Evolutionary conservation across 164 flowering plant species (phyloP).

Genomic region (Stephania cephalantha): DNA sequence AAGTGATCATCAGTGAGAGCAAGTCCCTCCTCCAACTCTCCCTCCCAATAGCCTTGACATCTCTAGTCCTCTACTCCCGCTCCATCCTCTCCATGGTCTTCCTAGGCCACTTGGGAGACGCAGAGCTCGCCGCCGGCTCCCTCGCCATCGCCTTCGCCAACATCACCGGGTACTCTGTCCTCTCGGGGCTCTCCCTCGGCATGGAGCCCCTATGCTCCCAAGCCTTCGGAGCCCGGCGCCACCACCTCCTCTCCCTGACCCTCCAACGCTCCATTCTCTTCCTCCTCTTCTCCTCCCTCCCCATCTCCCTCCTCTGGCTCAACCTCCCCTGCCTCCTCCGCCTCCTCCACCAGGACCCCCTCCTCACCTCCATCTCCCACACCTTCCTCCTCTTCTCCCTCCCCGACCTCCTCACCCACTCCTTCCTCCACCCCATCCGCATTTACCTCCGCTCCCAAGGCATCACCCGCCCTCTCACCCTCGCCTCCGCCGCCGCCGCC

Average conservation of each 20-base stretch:
- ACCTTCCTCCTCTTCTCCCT: constrained; percentile 56
- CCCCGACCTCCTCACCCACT: constrained; percentile 71
- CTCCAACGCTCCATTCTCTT: constrained; percentile 70
- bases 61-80: constrained; percentile 67
- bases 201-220: constrained; percentile 94
- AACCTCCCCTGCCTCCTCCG: constrained; percentile 43
- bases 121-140: constrained; percentile 74
- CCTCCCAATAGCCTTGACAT: constrained; percentile 67
- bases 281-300: constrained; percentile 53
- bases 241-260: constrained; percentile 53
- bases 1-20: constrained; percentile 27
- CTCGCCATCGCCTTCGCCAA: constrained; percentile 87
- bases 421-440: constrained; percentile 81
- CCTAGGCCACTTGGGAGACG: constrained; percentile 72
- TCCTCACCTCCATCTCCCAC: constrained; percentile 49
- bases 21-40: constrained; percentile 53
- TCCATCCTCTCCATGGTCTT: constrained; percentile 82
- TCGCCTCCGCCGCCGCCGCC: constrained; percentile 55
- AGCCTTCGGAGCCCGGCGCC: constrained; percentile 72
- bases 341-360: constrained; percentile 48
- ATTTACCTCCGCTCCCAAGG: constrained; percentile 94
- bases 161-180: constrained; percentile 85
- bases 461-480: constrained; percentile 72
- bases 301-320: constrained; percentile 70
- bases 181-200: constrained; percentile 75